These are phyloP conservation scores for Mycotypha africana DNA, from an alignment of 371 early-diverging fungal genomes.

Conservation along the genomic window DNA sequence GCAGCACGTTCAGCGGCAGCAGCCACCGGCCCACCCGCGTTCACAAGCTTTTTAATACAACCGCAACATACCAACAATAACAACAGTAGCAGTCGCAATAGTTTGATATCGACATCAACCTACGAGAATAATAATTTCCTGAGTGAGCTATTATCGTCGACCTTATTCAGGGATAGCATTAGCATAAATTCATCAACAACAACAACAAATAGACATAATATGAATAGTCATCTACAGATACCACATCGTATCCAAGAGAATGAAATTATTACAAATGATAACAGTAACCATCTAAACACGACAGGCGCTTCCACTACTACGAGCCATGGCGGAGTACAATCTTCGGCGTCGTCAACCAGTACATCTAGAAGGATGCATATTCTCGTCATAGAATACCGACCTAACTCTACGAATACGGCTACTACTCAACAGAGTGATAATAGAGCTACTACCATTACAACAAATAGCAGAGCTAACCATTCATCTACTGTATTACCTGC, in stretches of 20 bases:
- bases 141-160: conserved; percentile 1
- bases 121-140: neutral
- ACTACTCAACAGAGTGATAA: neutral
- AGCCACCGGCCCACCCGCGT: conserved; percentile 12
- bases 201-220: neutral
- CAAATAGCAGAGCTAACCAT: too few species aligned
- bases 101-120: conserved; percentile 5
- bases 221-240: conserved; percentile 7
- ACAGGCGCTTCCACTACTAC: neutral
- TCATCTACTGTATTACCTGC: too few species aligned
- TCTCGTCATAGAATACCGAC: conserved; percentile 13
- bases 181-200: neutral
- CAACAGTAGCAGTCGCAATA: conserved; percentile 10
- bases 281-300: neutral
- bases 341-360: too few species aligned
- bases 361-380: conserved; percentile 19
- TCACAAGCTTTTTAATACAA: neutral
- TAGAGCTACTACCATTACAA: too few species aligned
- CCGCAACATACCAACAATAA: neutral
- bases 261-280: neutral
- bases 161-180: neutral
- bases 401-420: neutral
- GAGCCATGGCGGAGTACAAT: too few species aligned
- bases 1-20: conserved; percentile 16
- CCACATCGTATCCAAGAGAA: conserved; percentile 3